Conservation (phyloP, 139 green algal species). For the Chlamydomonas eustigma region DNA sequence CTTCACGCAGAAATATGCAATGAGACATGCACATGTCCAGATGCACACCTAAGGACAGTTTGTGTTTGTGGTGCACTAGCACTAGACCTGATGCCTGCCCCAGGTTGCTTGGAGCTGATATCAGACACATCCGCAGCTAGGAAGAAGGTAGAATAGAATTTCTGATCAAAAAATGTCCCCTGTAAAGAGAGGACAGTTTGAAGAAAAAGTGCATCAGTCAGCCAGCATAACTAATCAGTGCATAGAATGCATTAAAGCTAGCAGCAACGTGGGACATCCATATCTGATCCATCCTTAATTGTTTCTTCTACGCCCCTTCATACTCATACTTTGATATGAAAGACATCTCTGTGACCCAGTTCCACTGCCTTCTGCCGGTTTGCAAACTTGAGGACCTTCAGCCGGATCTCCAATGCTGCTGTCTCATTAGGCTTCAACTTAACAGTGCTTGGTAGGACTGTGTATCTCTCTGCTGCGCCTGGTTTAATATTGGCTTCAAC, state of each 20-base stretch:
- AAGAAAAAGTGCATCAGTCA: too few relatives aligned
- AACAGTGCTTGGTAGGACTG: slow-evolving; percentile 42
- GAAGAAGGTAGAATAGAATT: slow-evolving; percentile 66
- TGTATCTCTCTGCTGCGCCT: slow-evolving; percentile 63
- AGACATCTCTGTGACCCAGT: slow-evolving; percentile 62
- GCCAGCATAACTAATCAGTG: too few relatives aligned
- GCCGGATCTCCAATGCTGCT: slow-evolving; percentile 36
- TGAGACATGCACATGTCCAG: too few relatives aligned
- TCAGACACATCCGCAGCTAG: slow-evolving; percentile 31
- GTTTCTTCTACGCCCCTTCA: too few relatives aligned
- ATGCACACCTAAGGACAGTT: too few relatives aligned
- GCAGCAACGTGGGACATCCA: too few relatives aligned
- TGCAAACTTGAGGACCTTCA: slow-evolving; percentile 59
- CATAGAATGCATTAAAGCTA: too few relatives aligned
- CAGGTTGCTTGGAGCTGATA: background rate
- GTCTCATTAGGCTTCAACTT: slow-evolving; percentile 39
- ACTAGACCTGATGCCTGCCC: too few relatives aligned
- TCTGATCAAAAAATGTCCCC: slow-evolving; percentile 66
- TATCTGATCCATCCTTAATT: too few relatives aligned
- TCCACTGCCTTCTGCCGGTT: slow-evolving; percentile 51
- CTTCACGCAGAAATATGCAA: too few relatives aligned
- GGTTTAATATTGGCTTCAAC: slow-evolving; percentile 60
- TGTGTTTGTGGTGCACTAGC: too few relatives aligned
- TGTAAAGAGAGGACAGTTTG: slow-evolving; percentile 20
- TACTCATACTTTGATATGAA: slow-evolving; percentile 79